A percentile compares a stretch with the other conserved stretches of the same genome.
phyloP scores from a whole-genome alignment of 2,329 filamentous ascomycete genomes.

The Arthrobotrys entomopaga region DNA sequence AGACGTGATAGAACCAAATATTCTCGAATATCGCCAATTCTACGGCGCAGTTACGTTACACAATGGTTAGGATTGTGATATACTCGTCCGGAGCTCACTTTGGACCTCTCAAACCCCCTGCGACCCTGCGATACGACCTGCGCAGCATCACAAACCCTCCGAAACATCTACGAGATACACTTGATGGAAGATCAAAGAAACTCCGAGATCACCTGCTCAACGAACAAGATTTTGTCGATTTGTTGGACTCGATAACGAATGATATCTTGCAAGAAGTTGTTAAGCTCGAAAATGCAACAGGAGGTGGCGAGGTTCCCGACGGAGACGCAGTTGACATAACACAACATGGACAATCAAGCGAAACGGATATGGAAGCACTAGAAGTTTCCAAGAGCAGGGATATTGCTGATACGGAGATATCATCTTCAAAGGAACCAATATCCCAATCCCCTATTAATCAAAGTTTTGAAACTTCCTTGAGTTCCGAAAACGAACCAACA shows the following conservation, averaged over 20 bases:
- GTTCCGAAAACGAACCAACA: slow-evolving; percentile 5
- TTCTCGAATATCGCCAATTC: not conserved
- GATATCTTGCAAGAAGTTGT: slow-evolving; percentile 47
- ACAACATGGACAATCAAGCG: slow-evolving; percentile 41
- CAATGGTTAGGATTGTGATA: slow-evolving; percentile 32
- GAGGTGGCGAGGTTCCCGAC: slow-evolving; percentile 23
- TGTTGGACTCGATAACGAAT: slow-evolving; percentile 37
- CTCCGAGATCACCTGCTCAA: slow-evolving; percentile 41
- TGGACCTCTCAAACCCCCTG: slow-evolving; percentile 43
- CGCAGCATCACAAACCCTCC: slow-evolving; percentile 51
- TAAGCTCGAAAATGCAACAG: slow-evolving; percentile 18
- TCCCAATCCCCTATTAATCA: not conserved
- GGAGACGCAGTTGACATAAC: slow-evolving; percentile 18
- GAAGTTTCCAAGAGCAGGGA: not conserved
- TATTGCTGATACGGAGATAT: not conserved
- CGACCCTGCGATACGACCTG: slow-evolving; percentile 45
- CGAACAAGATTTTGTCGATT: slow-evolving; percentile 28
- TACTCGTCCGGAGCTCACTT: slow-evolving; percentile 45
- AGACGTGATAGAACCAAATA: too few species aligned
- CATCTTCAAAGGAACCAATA: not conserved
- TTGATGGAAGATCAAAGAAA: slow-evolving; percentile 53
- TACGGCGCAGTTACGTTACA: not conserved
- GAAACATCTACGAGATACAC: slow-evolving; percentile 23
- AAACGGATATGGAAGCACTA: slow-evolving; percentile 4
- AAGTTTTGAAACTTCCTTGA: not conserved